Evolutionary conservation across 176 grass and related monocot species (phyloP), one percentile per base, ranked within the genome.

Genomic region (Thalia dealbata): DNA sequence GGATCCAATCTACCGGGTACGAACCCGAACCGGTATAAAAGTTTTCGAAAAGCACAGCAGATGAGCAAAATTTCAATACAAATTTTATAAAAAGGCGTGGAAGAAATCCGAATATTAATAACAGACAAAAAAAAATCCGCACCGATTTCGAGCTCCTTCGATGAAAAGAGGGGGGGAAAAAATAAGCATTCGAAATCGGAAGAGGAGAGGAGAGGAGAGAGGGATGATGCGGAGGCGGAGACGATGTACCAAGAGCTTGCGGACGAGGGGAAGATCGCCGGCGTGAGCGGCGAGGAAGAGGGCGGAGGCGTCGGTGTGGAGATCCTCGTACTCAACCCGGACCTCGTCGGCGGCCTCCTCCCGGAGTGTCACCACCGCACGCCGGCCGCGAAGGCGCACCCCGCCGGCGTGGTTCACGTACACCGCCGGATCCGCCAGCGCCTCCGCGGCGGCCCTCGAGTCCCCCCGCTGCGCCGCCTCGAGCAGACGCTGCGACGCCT

Each of bases 211-310:
- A 11, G 64, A 10, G 1, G 10, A 26, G 14, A 14, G 64, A 6
- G 1, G 6, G 28, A 38, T 59, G 0, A 43, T 21, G 66, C 19
- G 88, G 89, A 82, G n/a, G n/a, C n/a, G n/a, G n/a, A n/a, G n/a
- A n/a, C n/a, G n/a, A n/a, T n/a, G n/a, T 80, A 99, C 95, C 11
- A 99, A 81, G 71, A 99, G 76, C 3, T 79, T 52, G 70, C 95
- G 84, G 72, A 99, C 83, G 75, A 99, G 88, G 22, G 87, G 76
- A 24, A 93, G 83, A 78, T 99, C 83, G 27, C 95, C 88, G 52
- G 86, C 84, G 81, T 87, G 90, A 51, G 95, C 87, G 50, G 95
- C 90, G 52, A 99, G 90, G 82, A 99, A 99, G 81, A 99, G 95
- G 79, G 87, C 83, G 26, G 95, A 88, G 26, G 82, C 95, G 71